Evolutionary conservation across 805 yeast species (phyloP).

Genomic region (Candida sonorensis): DNA sequence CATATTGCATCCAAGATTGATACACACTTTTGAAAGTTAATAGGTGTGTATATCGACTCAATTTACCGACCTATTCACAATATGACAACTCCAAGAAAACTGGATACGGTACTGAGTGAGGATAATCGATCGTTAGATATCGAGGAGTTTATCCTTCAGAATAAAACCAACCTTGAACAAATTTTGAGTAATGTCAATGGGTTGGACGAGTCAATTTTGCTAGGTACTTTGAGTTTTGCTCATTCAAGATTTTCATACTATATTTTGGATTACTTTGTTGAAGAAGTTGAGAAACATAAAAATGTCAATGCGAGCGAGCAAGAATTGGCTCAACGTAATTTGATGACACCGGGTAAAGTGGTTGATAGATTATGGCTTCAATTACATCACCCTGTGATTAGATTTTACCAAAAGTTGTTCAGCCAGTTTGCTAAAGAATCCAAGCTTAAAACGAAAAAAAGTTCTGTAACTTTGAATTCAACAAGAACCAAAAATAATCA

Average conservation of each 20-base stretch:
- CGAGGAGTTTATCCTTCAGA: slow-evolving; percentile 13
- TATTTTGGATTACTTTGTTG: slow-evolving; percentile 33
- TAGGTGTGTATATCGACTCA: too few relatives aligned
- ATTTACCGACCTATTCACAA: too few relatives aligned
- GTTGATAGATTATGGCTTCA: slow-evolving; percentile 54
- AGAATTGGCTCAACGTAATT: slow-evolving; percentile 1
- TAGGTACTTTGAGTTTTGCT: slow-evolving; percentile 42
- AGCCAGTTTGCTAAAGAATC: slow-evolving; percentile 11
- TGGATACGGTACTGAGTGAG: too few relatives aligned
- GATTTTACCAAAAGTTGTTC: slow-evolving; percentile 41
- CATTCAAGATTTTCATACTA: slow-evolving; percentile 40
- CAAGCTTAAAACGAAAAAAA: slow-evolving; percentile 15
- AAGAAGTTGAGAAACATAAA: slow-evolving; percentile 3
- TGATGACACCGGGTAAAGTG: slow-evolving; percentile 20
- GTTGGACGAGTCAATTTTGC: slow-evolving; percentile 35
- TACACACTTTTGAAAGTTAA: too few relatives aligned
- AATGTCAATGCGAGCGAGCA: neutral
- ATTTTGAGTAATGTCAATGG: slow-evolving; percentile 20
- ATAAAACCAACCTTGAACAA: slow-evolving; percentile 26
- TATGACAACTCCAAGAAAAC: too few relatives aligned
- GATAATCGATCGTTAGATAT: slow-evolving; percentile 6
- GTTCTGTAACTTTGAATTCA: slow-evolving; percentile 3
- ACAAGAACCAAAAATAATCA: too few relatives aligned
- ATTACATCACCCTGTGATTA: slow-evolving; percentile 59
- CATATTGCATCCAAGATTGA: too few relatives aligned